These are phyloP conservation scores for Alternaria postmessia DNA, from an alignment of 2,329 filamentous ascomycete species.

Conservation along the genomic window DNA sequence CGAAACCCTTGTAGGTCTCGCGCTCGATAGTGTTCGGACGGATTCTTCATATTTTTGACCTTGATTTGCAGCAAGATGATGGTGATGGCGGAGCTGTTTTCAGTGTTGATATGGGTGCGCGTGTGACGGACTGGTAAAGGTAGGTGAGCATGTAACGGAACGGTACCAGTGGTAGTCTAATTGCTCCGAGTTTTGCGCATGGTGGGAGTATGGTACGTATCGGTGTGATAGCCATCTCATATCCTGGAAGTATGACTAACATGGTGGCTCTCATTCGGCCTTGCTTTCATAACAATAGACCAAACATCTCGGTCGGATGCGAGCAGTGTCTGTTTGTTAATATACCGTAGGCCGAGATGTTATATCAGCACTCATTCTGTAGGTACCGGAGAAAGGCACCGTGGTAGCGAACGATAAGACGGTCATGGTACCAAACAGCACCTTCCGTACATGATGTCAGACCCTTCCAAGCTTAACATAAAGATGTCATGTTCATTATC, in stretches of 20 bases:
- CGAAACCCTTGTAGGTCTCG: background rate
- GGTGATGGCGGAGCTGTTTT: conserved; percentile 64
- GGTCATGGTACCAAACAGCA: too few relatives aligned
- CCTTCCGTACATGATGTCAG: too few relatives aligned
- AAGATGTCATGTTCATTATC: background rate
- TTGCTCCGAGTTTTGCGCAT: background rate
- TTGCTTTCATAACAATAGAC: background rate
- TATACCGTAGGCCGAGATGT: background rate
- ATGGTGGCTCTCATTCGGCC: background rate
- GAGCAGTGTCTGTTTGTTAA: background rate
- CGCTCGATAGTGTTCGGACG: background rate
- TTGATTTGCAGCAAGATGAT: conserved; percentile 25
- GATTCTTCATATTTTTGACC: background rate
- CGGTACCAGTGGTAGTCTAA: background rate
- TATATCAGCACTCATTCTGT: too few relatives aligned
- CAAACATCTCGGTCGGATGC: background rate
- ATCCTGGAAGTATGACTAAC: background rate
- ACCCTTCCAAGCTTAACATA: background rate
- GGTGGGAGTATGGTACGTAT: background rate
- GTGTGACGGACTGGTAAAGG: conserved; percentile 14
- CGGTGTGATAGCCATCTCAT: background rate
- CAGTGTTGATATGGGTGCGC: conserved; percentile 40
- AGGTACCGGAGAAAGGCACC: too few relatives aligned
- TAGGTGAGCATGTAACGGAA: background rate
- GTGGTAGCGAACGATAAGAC: too few relatives aligned